Base-by-base conservation (phyloP, 2,329 filamentous ascomycete species). In the Cercospora citrullina region DNA sequence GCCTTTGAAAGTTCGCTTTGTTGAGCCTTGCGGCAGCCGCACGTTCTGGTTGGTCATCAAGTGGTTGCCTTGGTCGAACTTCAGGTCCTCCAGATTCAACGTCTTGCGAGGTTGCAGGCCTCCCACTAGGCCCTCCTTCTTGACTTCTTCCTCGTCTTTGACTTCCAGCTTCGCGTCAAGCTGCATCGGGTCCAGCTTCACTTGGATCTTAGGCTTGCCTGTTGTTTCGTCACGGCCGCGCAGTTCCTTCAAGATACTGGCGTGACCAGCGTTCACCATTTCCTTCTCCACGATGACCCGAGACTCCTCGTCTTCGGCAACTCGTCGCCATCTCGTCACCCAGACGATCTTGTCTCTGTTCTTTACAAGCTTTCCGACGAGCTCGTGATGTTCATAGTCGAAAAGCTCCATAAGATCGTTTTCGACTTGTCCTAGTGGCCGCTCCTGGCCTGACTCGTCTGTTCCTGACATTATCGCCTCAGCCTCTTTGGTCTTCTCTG, bases 11-110 rank as follows among this genome's bases (percentile, higher is more conserved):
- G 92, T 93, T 59, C 93, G 88, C 80, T 98, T 97, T 0, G 92
- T 97, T 2, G 95, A 97, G 10, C 95, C 95, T 78, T 97, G 93
- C 0, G 95, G 95, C 21, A 99, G 85, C 71, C 91, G 91, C 58
- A 99, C 95, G 77, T 93, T 97, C 6, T 93, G 91, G 75, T 99
- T 99, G n/a, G 95, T 98, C 94, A 98, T 99, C 53, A 99, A 86
- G 83, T 99, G 95, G 76, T 98, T 99, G 63, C 95, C 95, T 80
- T 98, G 94, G 74, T 98, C 95, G 77, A 99, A 99, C 45, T 97
- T 87, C 36, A 99, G 87, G 75, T 98, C 98, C 67, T 99, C 94
- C 62, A 99, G 84, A 77, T 98, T 98, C 78, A 99, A 93, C 55
- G 93, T 83, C 77, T 92, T 92, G 73, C 90, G 90, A 2, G 96